Conservation (phyloP, 345 rosid species). For the Ceriops zippeliana region DNA sequence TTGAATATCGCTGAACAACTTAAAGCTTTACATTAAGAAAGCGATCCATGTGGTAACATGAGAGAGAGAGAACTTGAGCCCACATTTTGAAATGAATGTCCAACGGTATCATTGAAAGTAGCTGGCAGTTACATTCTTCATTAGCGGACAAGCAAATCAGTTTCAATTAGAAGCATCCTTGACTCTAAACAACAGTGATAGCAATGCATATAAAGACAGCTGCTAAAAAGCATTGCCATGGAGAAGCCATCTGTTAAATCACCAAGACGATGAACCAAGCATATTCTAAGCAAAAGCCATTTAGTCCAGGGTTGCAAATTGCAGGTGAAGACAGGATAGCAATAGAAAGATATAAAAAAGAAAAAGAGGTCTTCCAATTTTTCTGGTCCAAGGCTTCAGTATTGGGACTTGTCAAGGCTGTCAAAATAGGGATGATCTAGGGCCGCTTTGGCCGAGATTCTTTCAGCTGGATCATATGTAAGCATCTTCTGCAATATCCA, state of each 20-base stretch:
- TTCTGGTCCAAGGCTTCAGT: conserved; percentile 34
- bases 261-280: conserved; percentile 49
- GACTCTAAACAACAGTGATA: not conserved
- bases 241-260: conserved; percentile 24
- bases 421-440: conserved; percentile 87
- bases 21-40: too few relatives aligned
- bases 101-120: not conserved
- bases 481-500: conserved; percentile 68
- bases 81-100: not conserved
- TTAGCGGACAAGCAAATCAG: not conserved
- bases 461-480: conserved; percentile 71
- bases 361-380: not conserved
- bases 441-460: conserved; percentile 88
- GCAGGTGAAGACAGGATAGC: not conserved
- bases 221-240: not conserved
- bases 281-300: conserved; percentile 1
- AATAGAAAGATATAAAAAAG: not conserved
- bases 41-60: too few relatives aligned
- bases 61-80: too few relatives aligned
- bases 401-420: conserved; percentile 89
- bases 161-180: not conserved
- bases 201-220: not conserved
- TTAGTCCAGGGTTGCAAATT: not conserved
- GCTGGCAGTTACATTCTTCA: not conserved
- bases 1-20: too few relatives aligned